These are phyloP conservation scores for Aspergillus ibericus DNA, from an alignment of 2,329 filamentous ascomycete species.

Conservation along the genomic window DNA sequence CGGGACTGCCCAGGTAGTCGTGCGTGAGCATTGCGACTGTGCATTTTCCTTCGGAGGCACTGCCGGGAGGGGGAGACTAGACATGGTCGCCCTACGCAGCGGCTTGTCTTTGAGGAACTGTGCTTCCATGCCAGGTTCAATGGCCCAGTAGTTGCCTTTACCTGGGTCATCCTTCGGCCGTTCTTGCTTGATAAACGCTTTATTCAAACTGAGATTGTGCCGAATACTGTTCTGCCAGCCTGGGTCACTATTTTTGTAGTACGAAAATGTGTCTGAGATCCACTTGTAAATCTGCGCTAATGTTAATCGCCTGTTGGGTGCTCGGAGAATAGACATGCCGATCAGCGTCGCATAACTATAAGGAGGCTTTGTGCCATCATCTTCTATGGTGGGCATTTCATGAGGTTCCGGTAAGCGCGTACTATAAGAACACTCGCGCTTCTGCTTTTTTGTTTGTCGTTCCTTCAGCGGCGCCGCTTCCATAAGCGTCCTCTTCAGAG, in stretches of 20 bases:
- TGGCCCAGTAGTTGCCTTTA: conserved; percentile 97
- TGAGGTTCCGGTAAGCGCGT: conserved; percentile 66
- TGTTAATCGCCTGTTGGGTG: conserved; percentile 78
- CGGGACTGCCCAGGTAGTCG: conserved; percentile 37
- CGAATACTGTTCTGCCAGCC: conserved; percentile 99
- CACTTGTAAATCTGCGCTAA: conserved; percentile 97
- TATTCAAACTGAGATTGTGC: conserved; percentile 95
- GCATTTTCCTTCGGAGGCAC: conserved; percentile 31
- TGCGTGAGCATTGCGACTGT: conserved; percentile 32
- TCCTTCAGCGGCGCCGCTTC: conserved; percentile 75
- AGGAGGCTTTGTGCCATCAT: conserved; percentile 84
- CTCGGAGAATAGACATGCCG: conserved; percentile 92
- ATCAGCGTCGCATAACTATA: conserved; percentile 95
- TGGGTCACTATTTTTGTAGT: conserved; percentile 79
- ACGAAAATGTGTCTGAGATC: conserved; percentile 93
- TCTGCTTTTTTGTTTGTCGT: conserved; percentile 67
- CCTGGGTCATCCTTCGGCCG: conserved; percentile 95
- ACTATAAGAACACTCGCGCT: conserved; percentile 54
- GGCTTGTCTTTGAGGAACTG: conserved; percentile 89
- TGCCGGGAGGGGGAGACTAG: conserved; percentile 43
- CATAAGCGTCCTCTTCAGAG: conserved; percentile 62
- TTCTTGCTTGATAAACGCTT: conserved; percentile 93
- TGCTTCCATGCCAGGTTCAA: conserved; percentile 83
- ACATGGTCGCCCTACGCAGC: conserved; percentile 46
- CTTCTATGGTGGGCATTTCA: conserved; percentile 77